Conservation (phyloP, 805 yeast species). For the Yamadazyma sp. region DNA sequence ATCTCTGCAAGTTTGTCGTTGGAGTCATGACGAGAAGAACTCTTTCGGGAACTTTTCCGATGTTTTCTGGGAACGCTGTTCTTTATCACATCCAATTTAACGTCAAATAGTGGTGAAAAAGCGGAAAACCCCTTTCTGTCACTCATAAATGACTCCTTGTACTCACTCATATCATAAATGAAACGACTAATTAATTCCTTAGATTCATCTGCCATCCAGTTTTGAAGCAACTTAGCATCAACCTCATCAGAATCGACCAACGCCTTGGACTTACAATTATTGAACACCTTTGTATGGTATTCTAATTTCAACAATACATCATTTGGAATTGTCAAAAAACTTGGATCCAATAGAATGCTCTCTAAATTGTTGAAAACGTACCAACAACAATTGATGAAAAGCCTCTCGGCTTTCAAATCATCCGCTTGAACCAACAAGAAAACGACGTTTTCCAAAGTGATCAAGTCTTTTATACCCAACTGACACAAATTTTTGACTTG, state of each 20-base stretch:
- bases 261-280: constrained; percentile 26
- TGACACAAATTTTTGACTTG: constrained; percentile 64
- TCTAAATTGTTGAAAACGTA: constrained; percentile 67
- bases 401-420: constrained; percentile 48
- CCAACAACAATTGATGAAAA: constrained; percentile 65
- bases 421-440: constrained; percentile 55
- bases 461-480: constrained; percentile 53
- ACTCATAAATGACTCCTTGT: constrained; percentile 35
- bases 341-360: constrained; percentile 50
- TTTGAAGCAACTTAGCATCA: background rate
- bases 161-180: constrained; percentile 18
- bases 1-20: constrained; percentile 22
- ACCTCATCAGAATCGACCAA: constrained; percentile 15
- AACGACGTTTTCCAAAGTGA: constrained; percentile 60
- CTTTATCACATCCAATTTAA: constrained; percentile 20
- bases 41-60: constrained; percentile 20
- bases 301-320: constrained; percentile 30
- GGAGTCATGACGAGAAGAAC: constrained; percentile 19
- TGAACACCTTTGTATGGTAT: constrained; percentile 25
- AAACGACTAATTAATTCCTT: constrained; percentile 22
- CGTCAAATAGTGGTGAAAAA: constrained; percentile 39
- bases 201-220: constrained; percentile 24
- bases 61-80: constrained; percentile 21
- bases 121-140: constrained; percentile 31
- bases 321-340: constrained; percentile 27